A percentile compares a stretch with the other conserved stretches of the same genome.
Evolutionary conservation across 805 yeast species (phyloP).

Genomic region (Wickerhamiella occidentalis): DNA sequence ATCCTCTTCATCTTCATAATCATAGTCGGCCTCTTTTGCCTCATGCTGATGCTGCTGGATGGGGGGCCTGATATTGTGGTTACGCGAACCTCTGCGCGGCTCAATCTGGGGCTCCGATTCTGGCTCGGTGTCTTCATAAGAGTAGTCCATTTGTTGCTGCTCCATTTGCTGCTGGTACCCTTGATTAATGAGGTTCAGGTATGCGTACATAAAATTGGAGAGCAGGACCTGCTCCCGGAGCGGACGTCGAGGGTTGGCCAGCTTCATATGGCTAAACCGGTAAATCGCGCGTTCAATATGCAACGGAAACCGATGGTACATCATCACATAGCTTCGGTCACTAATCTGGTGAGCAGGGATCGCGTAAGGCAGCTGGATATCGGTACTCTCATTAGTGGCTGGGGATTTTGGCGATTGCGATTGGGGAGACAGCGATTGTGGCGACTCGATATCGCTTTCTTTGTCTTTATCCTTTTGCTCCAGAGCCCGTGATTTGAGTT

Average conservation of each 20-base stretch:
- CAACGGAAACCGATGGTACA: constrained; percentile 60
- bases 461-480: not conserved
- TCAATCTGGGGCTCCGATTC: not conserved
- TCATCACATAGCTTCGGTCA: constrained; percentile 28
- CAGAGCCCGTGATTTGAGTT: constrained; percentile 3
- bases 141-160: constrained; percentile 5
- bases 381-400: not conserved
- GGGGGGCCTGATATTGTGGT: not conserved
- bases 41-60: not conserved
- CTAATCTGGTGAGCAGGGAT: constrained; percentile 29
- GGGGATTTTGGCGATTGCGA: not conserved
- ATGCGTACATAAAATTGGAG: constrained; percentile 96
- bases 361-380: constrained; percentile 26
- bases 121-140: constrained; percentile 4
- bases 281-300: constrained; percentile 95
- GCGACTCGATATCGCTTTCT: not conserved
- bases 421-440: too few species aligned
- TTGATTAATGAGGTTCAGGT: constrained; percentile 87
- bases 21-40: constrained; percentile 4
- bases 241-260: constrained; percentile 88
- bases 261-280: constrained; percentile 78
- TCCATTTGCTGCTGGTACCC: constrained; percentile 33
- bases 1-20: constrained; percentile 11
- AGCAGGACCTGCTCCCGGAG: constrained; percentile 82
- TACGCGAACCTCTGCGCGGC: not conserved